Conservation (phyloP, 129 eudicot genomes). For the Escallonia rubra region DNA sequence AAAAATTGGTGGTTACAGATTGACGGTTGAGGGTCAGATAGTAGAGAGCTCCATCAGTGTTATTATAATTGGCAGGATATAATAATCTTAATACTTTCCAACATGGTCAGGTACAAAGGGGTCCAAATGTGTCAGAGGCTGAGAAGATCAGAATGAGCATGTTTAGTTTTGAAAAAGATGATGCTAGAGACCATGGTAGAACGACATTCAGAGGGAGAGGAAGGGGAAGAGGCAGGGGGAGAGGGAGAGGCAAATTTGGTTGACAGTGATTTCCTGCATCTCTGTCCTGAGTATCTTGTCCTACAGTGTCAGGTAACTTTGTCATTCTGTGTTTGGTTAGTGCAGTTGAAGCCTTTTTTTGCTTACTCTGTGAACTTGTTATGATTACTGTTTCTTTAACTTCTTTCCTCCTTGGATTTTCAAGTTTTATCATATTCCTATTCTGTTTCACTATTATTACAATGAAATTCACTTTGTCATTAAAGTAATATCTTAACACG, state of each 20-base stretch:
- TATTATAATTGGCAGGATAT: not conserved
- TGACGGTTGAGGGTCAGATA: not conserved
- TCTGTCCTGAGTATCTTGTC: no score
- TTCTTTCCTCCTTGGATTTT: not conserved
- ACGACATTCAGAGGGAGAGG: conserved; percentile 66
- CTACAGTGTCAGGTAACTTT: no score
- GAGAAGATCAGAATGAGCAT: conserved; percentile 66
- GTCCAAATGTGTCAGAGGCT: conserved; percentile 40
- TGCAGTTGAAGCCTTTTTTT: no score
- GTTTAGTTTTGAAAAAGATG: conserved; percentile 69
- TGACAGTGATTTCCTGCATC: not conserved
- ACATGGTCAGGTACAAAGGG: conserved; percentile 48
- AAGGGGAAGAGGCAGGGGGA: conserved; percentile 55
- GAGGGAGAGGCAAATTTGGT: conserved; percentile 42
- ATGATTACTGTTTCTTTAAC: no score
- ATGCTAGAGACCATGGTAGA: conserved; percentile 27
- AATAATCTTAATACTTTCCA: not conserved
- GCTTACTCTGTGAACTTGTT: no score
- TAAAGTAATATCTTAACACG: no score
- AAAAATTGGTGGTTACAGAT: not conserved
- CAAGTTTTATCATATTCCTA: not conserved
- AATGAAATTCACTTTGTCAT: no score
- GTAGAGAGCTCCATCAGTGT: no score
- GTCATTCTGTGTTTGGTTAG: no score
- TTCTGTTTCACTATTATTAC: no score